phyloP scores from a whole-genome alignment of 169 alveolate species.

The Plasmodium berghei region DNA sequence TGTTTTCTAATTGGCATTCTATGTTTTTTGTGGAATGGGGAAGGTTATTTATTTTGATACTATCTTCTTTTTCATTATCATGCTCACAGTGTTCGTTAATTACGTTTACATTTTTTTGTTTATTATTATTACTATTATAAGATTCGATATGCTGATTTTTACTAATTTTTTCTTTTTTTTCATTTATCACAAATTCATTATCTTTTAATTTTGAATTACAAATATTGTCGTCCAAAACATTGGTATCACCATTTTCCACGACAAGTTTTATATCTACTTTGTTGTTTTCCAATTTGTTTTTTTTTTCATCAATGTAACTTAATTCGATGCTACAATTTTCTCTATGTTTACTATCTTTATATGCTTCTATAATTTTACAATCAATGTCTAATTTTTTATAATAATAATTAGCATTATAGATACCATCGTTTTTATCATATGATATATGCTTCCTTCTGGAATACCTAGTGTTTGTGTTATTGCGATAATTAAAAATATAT shows the following conservation, averaged over 20 bases:
- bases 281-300: background rate
- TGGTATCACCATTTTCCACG: background rate
- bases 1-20: too few relatives aligned
- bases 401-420: background rate
- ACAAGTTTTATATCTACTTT: background rate
- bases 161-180: background rate
- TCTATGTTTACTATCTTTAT: background rate
- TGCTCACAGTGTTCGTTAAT: background rate
- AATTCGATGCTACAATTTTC: background rate
- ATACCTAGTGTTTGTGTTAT: constrained; percentile 4
- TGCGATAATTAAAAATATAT: constrained; percentile 8
- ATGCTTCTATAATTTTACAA: background rate
- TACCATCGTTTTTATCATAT: constrained; percentile 2
- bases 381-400: background rate
- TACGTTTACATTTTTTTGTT: background rate
- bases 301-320: background rate
- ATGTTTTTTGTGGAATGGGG: too few relatives aligned
- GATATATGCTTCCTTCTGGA: background rate
- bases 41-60: too few relatives aligned
- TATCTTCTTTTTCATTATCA: background rate
- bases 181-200: background rate
- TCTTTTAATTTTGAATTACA: background rate
- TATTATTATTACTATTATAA: background rate
- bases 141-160: background rate
- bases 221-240: background rate